Evolutionary conservation across 352 stramenopile genomes (phyloP).

Genomic region (Phytophthora idaei): DNA sequence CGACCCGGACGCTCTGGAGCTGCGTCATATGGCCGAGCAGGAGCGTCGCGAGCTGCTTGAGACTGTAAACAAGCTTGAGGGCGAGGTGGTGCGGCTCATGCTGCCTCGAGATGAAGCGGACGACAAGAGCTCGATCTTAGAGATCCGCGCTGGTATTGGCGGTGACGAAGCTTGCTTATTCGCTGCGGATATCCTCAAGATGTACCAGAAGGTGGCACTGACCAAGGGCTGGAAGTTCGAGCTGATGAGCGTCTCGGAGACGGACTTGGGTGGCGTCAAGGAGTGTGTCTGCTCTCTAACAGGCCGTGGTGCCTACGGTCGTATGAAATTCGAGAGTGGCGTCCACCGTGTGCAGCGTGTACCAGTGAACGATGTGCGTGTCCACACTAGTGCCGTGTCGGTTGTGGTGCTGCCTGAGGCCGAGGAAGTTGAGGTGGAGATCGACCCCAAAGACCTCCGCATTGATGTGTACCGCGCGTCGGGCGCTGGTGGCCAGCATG

Average conservation of each 20-base stretch:
- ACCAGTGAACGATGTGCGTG: conserved; percentile 94
- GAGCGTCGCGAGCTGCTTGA: conserved; percentile 69
- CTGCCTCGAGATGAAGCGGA: conserved; percentile 89
- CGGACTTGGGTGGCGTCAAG: conserved; percentile 85
- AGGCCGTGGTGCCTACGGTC: conserved; percentile 92
- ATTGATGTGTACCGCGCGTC: conserved; percentile 97
- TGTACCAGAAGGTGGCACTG: conserved; percentile 92
- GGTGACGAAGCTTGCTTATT: conserved; percentile 98
- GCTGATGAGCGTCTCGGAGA: conserved; percentile 86
- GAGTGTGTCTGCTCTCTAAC: conserved; percentile 78
- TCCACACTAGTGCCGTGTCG: conserved; percentile 98
- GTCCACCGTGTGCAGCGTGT: conserved; percentile 98
- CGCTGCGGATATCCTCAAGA: conserved; percentile 91
- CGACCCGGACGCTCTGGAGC: conserved; percentile 61
- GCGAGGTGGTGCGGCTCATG: conserved; percentile 74
- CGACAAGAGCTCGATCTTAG: conserved; percentile 97
- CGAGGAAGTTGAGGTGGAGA: conserved; percentile 85
- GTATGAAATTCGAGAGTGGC: conserved; percentile 98
- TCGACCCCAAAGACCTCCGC: conserved; percentile 96
- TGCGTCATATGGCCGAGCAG: conserved; percentile 77
- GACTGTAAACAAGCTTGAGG: conserved; percentile 60
- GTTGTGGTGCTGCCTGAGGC: conserved; percentile 96
- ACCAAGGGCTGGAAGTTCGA: conserved; percentile 92
- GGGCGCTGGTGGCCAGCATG: conserved; percentile 97
- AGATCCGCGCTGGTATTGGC: conserved; percentile 96